Evolutionary conservation across 2,329 filamentous ascomycete genomes (phyloP), one percentile per base, ranked within the genome.

Genomic region (Sporothrix brunneoviolacea): DNA sequence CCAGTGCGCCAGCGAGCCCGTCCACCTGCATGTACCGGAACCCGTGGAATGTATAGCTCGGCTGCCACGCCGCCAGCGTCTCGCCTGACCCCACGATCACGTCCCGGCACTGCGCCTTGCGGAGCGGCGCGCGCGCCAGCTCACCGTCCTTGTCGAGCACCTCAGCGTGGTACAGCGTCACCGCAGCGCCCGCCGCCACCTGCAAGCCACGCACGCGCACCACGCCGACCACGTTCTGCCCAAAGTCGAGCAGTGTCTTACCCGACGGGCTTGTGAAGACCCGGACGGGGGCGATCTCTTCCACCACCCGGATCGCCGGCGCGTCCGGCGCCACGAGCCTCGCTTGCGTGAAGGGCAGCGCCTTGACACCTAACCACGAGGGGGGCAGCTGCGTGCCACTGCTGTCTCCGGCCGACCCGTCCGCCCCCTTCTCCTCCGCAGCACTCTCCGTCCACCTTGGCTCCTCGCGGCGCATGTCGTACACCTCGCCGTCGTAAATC

Each of bases 201-300:
- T 15, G 4, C 9, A 46, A 58, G 2, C 41, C 10, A 3, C 30
- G 33, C 9, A 80, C 56, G 0, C 64, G 62, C 1, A 79, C 51
- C 55, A 68, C 69, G 2, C 78, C 79, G 1, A 80, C 77, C 0
- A 82, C 61, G 55, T 82, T 81, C 57, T 82, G 77, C 2, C 77
- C 77, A 59, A 82, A 81, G 55, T 82, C 76, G 10, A 82, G 54
- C 2, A 80, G 62, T 0, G 64, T 70, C 56, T 75, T 75, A 8
- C 74, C 73, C 4, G 59, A 60, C 1, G 62, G 62, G 8, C 61
- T 65, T 51, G 55, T 59, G 12, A 65, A 65, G 30, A 68, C 62
- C n/a, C 55, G 37, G 4, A 54, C 44, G 8, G 60, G 68, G 58
- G 54, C 67, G 12, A 66, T 16, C 1, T 59, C 58, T 54, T 60